Evolutionary conservation across 2,329 filamentous ascomycete species (phyloP).

Genomic region (Annulohypoxylon truncatum): DNA sequence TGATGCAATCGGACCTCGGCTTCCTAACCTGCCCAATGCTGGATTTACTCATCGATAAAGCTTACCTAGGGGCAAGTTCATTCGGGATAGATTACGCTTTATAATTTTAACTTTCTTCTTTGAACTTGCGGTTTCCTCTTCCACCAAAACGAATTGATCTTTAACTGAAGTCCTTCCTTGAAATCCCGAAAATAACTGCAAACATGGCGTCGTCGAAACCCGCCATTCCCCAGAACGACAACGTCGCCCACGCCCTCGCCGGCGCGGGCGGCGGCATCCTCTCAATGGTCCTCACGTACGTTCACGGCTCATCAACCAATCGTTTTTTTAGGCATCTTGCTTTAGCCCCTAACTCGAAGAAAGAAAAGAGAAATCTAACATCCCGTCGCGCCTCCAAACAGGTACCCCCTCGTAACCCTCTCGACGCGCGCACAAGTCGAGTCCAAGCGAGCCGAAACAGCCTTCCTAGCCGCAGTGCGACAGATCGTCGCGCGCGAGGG

Average conservation of each 20-base stretch:
- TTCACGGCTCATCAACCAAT: no score
- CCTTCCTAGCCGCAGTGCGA: constrained; percentile 83
- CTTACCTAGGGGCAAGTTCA: constrained; percentile 34
- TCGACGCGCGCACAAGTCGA: constrained; percentile 98
- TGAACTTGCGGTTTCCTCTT: background rate
- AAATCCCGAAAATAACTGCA: constrained; percentile 4
- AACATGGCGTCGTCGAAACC: constrained; percentile 63
- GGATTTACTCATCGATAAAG: constrained; percentile 18
- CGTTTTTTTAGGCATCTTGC: no score
- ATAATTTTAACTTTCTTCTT: background rate
- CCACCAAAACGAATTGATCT: background rate
- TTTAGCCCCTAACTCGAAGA: background rate
- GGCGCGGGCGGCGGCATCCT: constrained; percentile 93
- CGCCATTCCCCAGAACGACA: constrained; percentile 87
- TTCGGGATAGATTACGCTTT: background rate
- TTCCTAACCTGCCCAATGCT: constrained; percentile 21
- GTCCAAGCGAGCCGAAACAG: constrained; percentile 89
- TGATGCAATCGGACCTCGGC: constrained; percentile 51
- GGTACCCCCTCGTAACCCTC: constrained; percentile 95
- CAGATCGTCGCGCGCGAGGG: constrained; percentile 94
- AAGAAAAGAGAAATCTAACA: constrained; percentile 18
- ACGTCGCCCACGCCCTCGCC: constrained; percentile 93
- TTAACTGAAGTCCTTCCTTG: background rate
- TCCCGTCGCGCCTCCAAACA: constrained; percentile 51
- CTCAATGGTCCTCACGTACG: constrained; percentile 93